A percentile compares a stretch with the other conserved stretches of the same genome.
Conservation (phyloP, 768 basidiomycete genomes). For the Auricularia cornea region DNA sequence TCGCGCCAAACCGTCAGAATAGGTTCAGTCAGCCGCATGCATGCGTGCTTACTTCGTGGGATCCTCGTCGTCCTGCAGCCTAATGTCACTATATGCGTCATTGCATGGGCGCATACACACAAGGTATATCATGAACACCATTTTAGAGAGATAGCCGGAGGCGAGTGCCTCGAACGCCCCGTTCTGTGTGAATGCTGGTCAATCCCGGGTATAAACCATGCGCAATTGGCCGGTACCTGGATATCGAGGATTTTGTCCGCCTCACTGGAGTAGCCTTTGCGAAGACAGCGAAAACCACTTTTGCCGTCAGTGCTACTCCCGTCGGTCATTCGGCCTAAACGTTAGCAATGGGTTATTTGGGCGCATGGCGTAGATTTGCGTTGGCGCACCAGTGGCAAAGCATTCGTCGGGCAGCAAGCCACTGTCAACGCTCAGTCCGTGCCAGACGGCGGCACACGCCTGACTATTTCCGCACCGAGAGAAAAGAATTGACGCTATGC, state of each 20-base stretch:
- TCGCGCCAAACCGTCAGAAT: neutral
- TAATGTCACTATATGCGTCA: neutral
- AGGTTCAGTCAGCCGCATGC: neutral
- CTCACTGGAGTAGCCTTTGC: slow-evolving; percentile 71
- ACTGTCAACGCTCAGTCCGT: slow-evolving; percentile 25
- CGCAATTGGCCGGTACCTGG: slow-evolving; percentile 41
- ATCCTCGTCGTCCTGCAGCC: slow-evolving; percentile 64
- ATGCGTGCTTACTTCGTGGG: slow-evolving; percentile 59
- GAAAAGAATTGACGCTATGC: neutral
- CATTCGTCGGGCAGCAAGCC: slow-evolving; percentile 74
- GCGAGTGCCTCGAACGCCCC: slow-evolving; percentile 83
- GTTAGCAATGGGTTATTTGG: too few relatives aligned
- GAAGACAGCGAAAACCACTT: slow-evolving; percentile 66
- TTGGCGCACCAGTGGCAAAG: slow-evolving; percentile 51
- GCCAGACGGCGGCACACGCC: neutral
- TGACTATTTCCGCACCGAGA: neutral
- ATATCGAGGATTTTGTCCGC: slow-evolving; percentile 78
- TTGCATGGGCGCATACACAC: slow-evolving; percentile 30
- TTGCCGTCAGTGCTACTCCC: slow-evolving; percentile 50
- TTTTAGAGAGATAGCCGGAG: slow-evolving; percentile 75
- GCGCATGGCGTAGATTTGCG: too few relatives aligned
- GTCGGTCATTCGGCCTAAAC: slow-evolving; percentile 4
- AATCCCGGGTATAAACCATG: slow-evolving; percentile 3
- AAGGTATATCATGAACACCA: slow-evolving; percentile 78
- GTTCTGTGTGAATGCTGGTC: slow-evolving; percentile 48